Conservation (phyloP, 345 rosid species). For the Angophora floribunda region DNA sequence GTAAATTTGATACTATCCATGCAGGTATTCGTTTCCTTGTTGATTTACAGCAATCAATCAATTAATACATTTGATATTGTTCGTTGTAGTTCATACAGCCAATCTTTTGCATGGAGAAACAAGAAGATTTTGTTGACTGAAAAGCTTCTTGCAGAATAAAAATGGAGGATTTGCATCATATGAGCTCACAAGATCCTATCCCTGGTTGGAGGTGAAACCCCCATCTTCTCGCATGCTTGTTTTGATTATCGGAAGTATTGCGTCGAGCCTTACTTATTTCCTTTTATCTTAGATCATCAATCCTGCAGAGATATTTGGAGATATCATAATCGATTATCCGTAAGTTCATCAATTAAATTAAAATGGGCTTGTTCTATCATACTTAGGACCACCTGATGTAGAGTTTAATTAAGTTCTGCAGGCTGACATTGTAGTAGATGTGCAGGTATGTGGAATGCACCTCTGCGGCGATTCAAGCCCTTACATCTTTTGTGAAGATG, state of each 20-base stretch:
- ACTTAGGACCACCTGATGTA: not conserved
- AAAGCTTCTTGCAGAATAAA: slow-evolving; percentile 20
- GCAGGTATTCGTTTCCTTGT: slow-evolving; percentile 24
- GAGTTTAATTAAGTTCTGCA: not conserved
- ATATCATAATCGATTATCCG: slow-evolving; percentile 62
- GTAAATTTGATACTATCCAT: slow-evolving; percentile 44
- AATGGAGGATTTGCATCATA: slow-evolving; percentile 76
- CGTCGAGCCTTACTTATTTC: not conserved
- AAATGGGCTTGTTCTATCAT: not conserved
- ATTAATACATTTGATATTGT: too few species aligned
- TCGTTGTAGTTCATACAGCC: not conserved
- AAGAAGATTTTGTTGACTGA: not conserved
- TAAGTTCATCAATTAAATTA: slow-evolving; percentile 17
- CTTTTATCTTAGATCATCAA: slow-evolving; percentile 37
- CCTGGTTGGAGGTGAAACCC: slow-evolving; percentile 47
- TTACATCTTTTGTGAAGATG: slow-evolving; percentile 15
- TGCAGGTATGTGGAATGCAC: slow-evolving; percentile 75
- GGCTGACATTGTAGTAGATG: not conserved
- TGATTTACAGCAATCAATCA: not conserved
- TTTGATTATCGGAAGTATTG: not conserved
- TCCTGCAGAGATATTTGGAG: slow-evolving; percentile 59
- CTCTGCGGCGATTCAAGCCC: slow-evolving; percentile 60
- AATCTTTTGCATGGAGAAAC: not conserved
- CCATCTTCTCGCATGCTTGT: not conserved
- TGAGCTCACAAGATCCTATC: slow-evolving; percentile 68